Evolutionary conservation across 345 rosid species (phyloP), one percentile per base, ranked within the genome.

Genomic region (Erysimum cheiranthoides): DNA sequence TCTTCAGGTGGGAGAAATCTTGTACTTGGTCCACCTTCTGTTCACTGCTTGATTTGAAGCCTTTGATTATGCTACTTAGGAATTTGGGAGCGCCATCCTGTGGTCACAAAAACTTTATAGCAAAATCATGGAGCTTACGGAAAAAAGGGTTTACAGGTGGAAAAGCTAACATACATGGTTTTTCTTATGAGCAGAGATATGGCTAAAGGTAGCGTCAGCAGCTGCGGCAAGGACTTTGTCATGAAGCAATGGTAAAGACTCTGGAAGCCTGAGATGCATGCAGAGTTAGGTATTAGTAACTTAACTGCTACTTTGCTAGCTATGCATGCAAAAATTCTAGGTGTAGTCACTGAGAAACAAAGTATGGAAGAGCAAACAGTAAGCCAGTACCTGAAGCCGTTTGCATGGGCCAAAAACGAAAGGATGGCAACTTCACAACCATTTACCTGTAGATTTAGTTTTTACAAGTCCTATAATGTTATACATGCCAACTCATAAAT

Each of bases 221-320:
- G 91, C 89, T 58, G 93, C 90, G 35, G 90, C 90, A 73, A 95
- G 85, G 65, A 86, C 90, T 78, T 86, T 76, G 81, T 90, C 90
- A 61, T 90, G 91, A 81, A 95, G 84, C 78, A 82, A 77, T 68
- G 99, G 93, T 71, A 89, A 86, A 76, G 89, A 87, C 76, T 84
- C 87, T 17, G 87, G 89, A 71, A 87, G 81, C 86, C 99, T 94
- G 86, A 63, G 63, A 74, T 68, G 69, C 64, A 74, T 65, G 60
- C 71, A 73, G 57, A 47, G 38, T 47, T 43, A 61, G 16, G 74
- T 52, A 53, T 73, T 34, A 61, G 78, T 17, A 68, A 67, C 36
- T 61, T 53, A 40, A 77, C 30, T 61, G 45, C 21, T 58, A 73
- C 50, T 52, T 68, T 61, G 45, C 40, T 73, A 67, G 70, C 56